Evolutionary conservation across 2,329 filamentous ascomycete species (phyloP).

Genomic region (Torrubiella hemipterigena): DNA sequence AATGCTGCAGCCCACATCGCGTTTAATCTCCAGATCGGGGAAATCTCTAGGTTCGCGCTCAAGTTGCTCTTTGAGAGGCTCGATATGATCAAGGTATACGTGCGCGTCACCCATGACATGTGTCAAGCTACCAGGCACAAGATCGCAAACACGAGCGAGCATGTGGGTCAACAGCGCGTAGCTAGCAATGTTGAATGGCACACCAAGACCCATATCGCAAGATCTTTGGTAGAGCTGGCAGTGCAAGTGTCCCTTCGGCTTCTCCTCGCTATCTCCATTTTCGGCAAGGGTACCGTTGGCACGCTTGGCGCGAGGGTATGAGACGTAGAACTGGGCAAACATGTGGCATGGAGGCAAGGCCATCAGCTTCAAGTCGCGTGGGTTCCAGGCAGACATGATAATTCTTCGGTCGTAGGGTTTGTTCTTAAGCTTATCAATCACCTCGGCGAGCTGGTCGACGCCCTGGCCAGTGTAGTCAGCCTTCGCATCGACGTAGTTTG

Average conservation of each 20-base stretch:
- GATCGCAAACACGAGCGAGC: slow-evolving; percentile 74
- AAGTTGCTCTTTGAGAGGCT: slow-evolving; percentile 72
- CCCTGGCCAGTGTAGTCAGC: slow-evolving; percentile 80
- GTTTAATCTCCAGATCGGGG: slow-evolving; percentile 62
- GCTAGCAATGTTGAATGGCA: slow-evolving; percentile 94
- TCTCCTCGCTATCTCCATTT: slow-evolving; percentile 18
- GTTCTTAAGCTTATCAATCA: slow-evolving; percentile 74
- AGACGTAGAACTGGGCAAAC: slow-evolving; percentile 95
- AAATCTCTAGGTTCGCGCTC: slow-evolving; percentile 70
- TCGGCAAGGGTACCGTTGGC: slow-evolving; percentile 6
- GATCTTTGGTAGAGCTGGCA: slow-evolving; percentile 88
- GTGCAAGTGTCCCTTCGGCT: slow-evolving; percentile 59
- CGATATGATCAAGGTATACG: slow-evolving; percentile 85
- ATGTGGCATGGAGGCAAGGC: slow-evolving; percentile 91
- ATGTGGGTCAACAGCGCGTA: slow-evolving; percentile 94
- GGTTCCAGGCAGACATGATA: slow-evolving; percentile 91
- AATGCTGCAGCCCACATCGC: slow-evolving; percentile 59
- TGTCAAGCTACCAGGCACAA: slow-evolving; percentile 77
- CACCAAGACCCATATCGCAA: slow-evolving; percentile 93
- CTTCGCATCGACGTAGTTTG: slow-evolving; percentile 67
- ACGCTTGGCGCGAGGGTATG: slow-evolving; percentile 40
- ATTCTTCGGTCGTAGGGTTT: slow-evolving; percentile 85
- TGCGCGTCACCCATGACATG: slow-evolving; percentile 99
- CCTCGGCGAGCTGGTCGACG: slow-evolving; percentile 83
- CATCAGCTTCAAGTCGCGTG: slow-evolving; percentile 74